Percentiles rank a stretch among this genome's conserved stretches.
phyloP scores from a whole-genome alignment of 768 basidiomycete species.

The Russula virescens region DNA sequence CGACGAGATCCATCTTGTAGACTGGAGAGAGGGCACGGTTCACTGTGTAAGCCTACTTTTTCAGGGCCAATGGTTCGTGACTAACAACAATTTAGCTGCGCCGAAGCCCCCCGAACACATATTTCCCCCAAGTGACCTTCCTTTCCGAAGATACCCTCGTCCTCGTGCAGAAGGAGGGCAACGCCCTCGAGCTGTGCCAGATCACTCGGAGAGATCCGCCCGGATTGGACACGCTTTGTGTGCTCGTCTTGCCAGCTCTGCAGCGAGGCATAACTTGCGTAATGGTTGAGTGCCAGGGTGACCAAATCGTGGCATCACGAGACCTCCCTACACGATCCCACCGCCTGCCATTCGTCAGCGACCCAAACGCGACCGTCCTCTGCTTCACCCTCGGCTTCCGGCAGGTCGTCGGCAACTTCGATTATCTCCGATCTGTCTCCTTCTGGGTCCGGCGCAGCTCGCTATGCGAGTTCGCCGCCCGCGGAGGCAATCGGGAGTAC shows the following conservation, averaged over 20 bases:
- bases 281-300: constrained; percentile 18
- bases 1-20: constrained; percentile 16
- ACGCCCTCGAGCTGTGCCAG: constrained; percentile 19
- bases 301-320: constrained; percentile 7
- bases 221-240: constrained; percentile 10
- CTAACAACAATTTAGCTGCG: constrained; percentile 6
- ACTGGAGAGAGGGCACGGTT: constrained; percentile 17
- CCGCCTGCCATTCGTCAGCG: constrained; percentile 13
- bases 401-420: constrained; percentile 14
- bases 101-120: constrained; percentile 17
- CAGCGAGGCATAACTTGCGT: constrained; percentile 15
- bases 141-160: constrained; percentile 14
- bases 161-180: constrained; percentile 16
- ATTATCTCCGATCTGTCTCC: constrained; percentile 19
- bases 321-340: constrained; percentile 2
- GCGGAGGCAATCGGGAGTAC: neutral
- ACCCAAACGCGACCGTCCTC: constrained; percentile 6
- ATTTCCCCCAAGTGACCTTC: constrained; percentile 19
- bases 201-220: constrained; percentile 3
- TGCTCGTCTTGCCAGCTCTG: constrained; percentile 16
- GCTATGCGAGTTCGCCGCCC: constrained; percentile 2
- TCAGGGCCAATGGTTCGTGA: neutral
- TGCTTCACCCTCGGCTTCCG: constrained; percentile 18
- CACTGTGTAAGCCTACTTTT: constrained; percentile 8
- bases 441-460: constrained; percentile 18